Percentiles rank a stretch among this genome's conserved stretches.
Evolutionary conservation across 2,329 filamentous ascomycete genomes (phyloP).

Genomic region (Coleophoma cylindrospora): DNA sequence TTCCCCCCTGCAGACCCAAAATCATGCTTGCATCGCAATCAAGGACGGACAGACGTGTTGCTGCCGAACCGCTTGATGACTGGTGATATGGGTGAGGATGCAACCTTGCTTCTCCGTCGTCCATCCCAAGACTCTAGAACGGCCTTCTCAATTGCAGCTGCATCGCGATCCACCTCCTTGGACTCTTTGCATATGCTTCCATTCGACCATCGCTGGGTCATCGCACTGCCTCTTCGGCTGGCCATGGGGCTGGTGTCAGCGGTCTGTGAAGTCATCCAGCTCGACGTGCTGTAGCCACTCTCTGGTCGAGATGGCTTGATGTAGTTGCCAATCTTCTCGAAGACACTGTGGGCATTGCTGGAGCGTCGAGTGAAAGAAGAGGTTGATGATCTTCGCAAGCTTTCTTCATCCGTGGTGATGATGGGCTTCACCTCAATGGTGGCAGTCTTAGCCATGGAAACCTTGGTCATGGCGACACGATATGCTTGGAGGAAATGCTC

Average conservation of each 20-base stretch:
- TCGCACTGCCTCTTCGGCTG: neutral
- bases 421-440: neutral
- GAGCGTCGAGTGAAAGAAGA: neutral
- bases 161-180: neutral
- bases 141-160: neutral
- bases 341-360: constrained; percentile 1
- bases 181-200: neutral
- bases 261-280: neutral
- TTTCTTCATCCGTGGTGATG: constrained; percentile 1
- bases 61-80: neutral
- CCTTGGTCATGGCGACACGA: neutral
- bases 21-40: neutral
- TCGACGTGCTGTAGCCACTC: neutral
- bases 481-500: neutral
- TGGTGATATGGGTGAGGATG: neutral
- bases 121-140: neutral
- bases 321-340: constrained; percentile 7
- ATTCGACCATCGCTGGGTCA: neutral
- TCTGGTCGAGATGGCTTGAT: constrained; percentile 3
- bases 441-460: neutral
- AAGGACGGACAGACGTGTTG: neutral
- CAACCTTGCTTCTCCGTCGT: neutral
- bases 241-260: neutral
- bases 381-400: neutral
- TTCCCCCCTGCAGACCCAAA: neutral